phyloP scores from a whole-genome alignment of 257 asterid genomes.

The Linaria vulgaris region DNA sequence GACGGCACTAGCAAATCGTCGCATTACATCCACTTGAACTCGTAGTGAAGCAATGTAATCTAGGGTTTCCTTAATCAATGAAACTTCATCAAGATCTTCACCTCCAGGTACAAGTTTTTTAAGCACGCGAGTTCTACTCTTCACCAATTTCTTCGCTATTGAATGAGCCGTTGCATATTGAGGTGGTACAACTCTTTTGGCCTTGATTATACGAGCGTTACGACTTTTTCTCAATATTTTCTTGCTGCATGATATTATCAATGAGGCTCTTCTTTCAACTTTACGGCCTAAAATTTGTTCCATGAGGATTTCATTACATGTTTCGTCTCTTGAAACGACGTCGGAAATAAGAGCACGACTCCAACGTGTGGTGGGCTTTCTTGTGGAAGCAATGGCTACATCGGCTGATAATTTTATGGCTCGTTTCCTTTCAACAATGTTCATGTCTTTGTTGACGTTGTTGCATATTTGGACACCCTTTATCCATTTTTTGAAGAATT shows the following conservation, averaged over 20 bases:
- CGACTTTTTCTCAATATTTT: constrained; percentile 42
- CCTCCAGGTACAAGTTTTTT: constrained; percentile 85
- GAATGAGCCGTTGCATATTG: constrained; percentile 22
- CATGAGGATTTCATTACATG: constrained; percentile 29
- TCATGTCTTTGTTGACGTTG: constrained; percentile 46
- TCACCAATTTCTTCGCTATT: constrained; percentile 50
- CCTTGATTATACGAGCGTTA: constrained; percentile 10
- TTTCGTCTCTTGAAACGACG: constrained; percentile 26
- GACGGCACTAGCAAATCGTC: constrained; percentile 55
- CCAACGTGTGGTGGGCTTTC: constrained; percentile 46
- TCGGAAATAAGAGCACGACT: constrained; percentile 45
- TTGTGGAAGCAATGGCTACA: constrained; percentile 78
- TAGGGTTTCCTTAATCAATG: constrained; percentile 82
- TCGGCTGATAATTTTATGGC: constrained; percentile 76
- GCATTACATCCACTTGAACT: constrained; percentile 85
- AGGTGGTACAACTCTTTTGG: constrained; percentile 32
- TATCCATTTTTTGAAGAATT: constrained; percentile 72
- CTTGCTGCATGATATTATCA: constrained; percentile 34
- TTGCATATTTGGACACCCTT: constrained; percentile 58
- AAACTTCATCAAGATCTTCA: constrained; percentile 52
- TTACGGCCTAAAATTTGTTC: constrained; percentile 37
- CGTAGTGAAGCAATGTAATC: constrained; percentile 69
- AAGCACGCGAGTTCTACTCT: constrained; percentile 60
- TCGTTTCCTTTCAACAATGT: constrained; percentile 48
- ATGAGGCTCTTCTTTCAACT: constrained; percentile 2